phyloP scores from a whole-genome alignment of 2,329 filamentous ascomycete species.

The Magnaporthiopsis incrustans region DNA sequence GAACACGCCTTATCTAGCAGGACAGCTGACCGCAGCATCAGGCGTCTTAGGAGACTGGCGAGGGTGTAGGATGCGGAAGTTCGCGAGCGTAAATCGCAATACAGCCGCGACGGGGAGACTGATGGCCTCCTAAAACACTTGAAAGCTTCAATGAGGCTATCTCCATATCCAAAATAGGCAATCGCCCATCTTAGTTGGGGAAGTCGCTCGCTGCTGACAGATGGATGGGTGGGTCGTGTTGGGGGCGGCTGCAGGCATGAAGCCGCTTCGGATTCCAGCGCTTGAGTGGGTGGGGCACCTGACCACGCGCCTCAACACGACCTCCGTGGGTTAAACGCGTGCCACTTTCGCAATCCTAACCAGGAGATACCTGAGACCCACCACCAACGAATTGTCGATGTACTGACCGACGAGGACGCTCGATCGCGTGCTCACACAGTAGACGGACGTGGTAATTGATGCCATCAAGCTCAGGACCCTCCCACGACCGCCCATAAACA shows the following conservation, averaged over 20 bases:
- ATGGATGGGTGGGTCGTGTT: neutral
- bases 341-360: neutral
- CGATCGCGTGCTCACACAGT: neutral
- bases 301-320: conserved; percentile 6
- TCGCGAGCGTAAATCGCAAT: too few relatives aligned
- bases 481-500: neutral
- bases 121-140: too few relatives aligned
- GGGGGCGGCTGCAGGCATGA: neutral
- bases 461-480: neutral
- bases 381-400: neutral
- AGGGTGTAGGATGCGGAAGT: too few relatives aligned
- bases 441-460: neutral
- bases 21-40: too few relatives aligned
- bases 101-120: too few relatives aligned
- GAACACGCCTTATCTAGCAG: too few relatives aligned
- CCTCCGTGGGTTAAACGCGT: neutral
- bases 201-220: neutral
- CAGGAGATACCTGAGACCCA: neutral
- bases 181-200: neutral
- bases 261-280: too few relatives aligned
- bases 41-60: too few relatives aligned
- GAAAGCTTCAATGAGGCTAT: too few relatives aligned
- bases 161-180: neutral
- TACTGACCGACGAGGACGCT: neutral
- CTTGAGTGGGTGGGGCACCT: conserved; percentile 7